Conservation (phyloP, 164 flowering plant genomes). For the Sextonia rubra region DNA sequence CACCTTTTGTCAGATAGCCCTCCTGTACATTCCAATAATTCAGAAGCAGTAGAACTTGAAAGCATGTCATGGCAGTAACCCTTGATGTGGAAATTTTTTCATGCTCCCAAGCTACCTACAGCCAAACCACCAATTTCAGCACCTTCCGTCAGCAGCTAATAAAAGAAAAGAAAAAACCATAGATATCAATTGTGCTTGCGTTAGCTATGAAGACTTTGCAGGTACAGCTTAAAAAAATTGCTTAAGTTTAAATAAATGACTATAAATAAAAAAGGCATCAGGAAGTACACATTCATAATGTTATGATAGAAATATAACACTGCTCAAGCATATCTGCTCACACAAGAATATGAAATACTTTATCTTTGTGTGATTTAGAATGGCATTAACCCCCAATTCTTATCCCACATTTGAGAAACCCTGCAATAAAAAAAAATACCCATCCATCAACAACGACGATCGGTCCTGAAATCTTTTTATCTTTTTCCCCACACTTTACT, state of each 20-base stretch:
- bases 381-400: constrained; percentile 75
- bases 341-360: constrained; percentile 94
- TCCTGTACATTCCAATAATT: constrained; percentile 69
- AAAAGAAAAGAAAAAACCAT: too few species aligned
- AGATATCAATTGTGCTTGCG: background rate
- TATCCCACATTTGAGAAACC: constrained; percentile 66
- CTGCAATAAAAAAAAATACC: constrained; percentile 39
- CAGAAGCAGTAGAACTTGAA: constrained; percentile 67
- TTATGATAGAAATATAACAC: background rate
- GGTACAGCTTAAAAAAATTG: too few species aligned
- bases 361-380: constrained; percentile 97
- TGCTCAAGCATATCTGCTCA: constrained; percentile 31
- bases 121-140: constrained; percentile 22
- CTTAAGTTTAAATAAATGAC: background rate
- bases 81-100: constrained; percentile 92
- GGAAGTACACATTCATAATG: too few species aligned
- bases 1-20: constrained; percentile 79
- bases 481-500: constrained; percentile 7
- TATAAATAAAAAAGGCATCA: too few species aligned
- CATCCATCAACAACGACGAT: constrained; percentile 8
- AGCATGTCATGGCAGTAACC: constrained; percentile 88
- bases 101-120: constrained; percentile 99
- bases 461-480: constrained; percentile 1
- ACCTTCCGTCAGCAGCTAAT: constrained; percentile 6
- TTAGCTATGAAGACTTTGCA: too few species aligned